Base-by-base conservation (phyloP, 2,329 filamentous ascomycete species). In the Ophiognomonia clavigignenti-juglandacearum region DNA sequence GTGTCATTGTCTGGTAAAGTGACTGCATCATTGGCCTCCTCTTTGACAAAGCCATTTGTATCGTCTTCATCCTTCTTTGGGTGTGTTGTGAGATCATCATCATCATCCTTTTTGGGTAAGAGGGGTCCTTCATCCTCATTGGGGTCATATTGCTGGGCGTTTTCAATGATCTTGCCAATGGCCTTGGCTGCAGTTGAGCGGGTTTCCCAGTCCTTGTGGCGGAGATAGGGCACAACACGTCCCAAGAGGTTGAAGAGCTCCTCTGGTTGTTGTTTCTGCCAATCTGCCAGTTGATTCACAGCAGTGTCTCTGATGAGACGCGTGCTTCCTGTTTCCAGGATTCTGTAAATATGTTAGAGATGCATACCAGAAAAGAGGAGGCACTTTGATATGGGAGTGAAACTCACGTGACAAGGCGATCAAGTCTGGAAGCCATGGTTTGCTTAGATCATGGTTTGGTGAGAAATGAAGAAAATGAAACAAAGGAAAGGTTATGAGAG, bases 281-380 rank as follows among this genome's bases (percentile, higher is more conserved):
- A 93, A 69, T 98, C 93, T 53, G 91, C 93, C 54, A 98, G 78
- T 70, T 98, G 93, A 62, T 95, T 90, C 53, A 95, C 93, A 53
- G 93, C 95, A 53, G 93, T 98, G 63, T 96, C 95, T 57, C 95
- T 85, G 63, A 98, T 97, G 56, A 98, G 77, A 63, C 86, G 85
- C 51, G 93, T 98, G 70, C 92, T 97, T 59, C 93, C 93, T 48
- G 93, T 97, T 77, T 98, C 93, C 59, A 98, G 83, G 64, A 98
- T 82, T 55, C 91, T 96, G 66, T 43, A 48, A 44, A 32, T 43
- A 9, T 40, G 39, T 22, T 20, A 10, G 22, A 18, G 45, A 5
- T 7, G 13, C 19, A 24, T 6, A 47, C 19, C 44, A 42, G 18
- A 41, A 20, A 3, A n/a, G 38, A n/a, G 20, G 46, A 43, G 16